Percentiles rank a stretch among this genome's conserved stretches.
Evolutionary conservation across 2,329 filamentous ascomycete species (phyloP).

Genomic region (Alternaria longipes): DNA sequence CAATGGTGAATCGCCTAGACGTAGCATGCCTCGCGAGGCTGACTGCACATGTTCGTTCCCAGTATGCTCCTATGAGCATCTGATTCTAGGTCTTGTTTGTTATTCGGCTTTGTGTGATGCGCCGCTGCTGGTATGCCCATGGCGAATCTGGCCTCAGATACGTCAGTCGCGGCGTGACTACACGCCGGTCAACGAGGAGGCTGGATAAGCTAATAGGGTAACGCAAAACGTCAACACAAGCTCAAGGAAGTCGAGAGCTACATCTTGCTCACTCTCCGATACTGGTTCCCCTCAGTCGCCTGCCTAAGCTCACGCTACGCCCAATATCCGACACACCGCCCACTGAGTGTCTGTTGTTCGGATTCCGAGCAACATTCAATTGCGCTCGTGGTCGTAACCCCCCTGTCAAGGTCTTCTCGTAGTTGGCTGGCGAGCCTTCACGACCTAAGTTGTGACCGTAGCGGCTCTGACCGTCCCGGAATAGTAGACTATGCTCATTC

Average conservation of each 20-base stretch:
- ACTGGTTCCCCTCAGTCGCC: conserved; percentile 40
- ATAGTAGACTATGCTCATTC: conserved; percentile 41
- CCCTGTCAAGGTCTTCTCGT: conserved; percentile 40
- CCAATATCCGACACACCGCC: conserved; percentile 37
- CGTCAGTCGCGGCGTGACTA: conserved; percentile 13
- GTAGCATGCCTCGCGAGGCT: conserved; percentile 1
- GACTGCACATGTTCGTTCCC: background rate
- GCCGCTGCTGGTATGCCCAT: background rate
- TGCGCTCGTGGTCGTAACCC: conserved; percentile 38
- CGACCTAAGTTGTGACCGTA: conserved; percentile 35
- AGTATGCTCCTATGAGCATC: background rate
- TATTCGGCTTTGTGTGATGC: background rate
- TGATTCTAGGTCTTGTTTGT: background rate
- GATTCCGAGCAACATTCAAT: conserved; percentile 35
- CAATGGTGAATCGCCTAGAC: conserved; percentile 1
- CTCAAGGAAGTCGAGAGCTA: conserved; percentile 10
- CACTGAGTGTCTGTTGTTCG: conserved; percentile 42
- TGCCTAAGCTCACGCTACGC: conserved; percentile 42
- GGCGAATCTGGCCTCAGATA: background rate
- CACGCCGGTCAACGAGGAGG: conserved; percentile 26
- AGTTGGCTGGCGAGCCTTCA: conserved; percentile 40
- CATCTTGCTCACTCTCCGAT: conserved; percentile 45
- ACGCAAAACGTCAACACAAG: conserved; percentile 38
- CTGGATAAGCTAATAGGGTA: conserved; percentile 35
- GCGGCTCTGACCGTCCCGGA: conserved; percentile 38